phyloP scores from a whole-genome alignment of 805 yeast genomes.

The Ogataea allantospora region DNA sequence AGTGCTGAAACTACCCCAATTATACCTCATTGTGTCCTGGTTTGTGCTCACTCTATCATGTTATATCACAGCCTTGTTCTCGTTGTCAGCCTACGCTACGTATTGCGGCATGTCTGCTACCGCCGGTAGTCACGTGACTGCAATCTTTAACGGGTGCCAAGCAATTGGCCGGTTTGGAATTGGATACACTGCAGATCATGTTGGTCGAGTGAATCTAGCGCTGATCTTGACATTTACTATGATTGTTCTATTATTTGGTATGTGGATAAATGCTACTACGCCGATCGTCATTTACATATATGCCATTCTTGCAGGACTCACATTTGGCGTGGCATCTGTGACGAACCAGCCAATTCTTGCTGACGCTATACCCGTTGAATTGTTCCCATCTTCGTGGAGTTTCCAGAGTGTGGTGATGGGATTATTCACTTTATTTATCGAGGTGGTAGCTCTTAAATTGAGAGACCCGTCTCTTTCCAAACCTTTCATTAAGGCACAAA shows the following conservation, averaged over 20 bases:
- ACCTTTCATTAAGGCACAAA: slow-evolving; percentile 60
- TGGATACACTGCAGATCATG: slow-evolving; percentile 44
- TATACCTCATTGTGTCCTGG: slow-evolving; percentile 24
- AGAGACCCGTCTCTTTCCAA: slow-evolving; percentile 15
- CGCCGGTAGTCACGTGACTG: slow-evolving; percentile 47
- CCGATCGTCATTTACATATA: slow-evolving; percentile 35
- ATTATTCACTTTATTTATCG: slow-evolving; percentile 29
- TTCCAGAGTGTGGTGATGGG: slow-evolving; percentile 29
- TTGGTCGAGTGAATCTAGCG: slow-evolving; percentile 48
- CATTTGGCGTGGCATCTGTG: slow-evolving; percentile 43
- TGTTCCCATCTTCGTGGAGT: slow-evolving; percentile 34
- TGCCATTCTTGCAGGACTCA: slow-evolving; percentile 42
- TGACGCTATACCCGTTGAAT: slow-evolving; percentile 27
- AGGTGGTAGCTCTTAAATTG: slow-evolving; percentile 31
- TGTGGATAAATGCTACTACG: slow-evolving; percentile 42
- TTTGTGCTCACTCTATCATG: slow-evolving; percentile 38
- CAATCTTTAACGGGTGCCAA: slow-evolving; percentile 47
- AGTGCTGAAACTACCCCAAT: slow-evolving; percentile 19
- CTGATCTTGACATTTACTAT: slow-evolving; percentile 34
- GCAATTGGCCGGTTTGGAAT: slow-evolving; percentile 49
- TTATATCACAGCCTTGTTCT: slow-evolving; percentile 45
- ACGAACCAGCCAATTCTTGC: slow-evolving; percentile 32
- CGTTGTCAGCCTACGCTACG: slow-evolving; percentile 46
- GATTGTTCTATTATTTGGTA: slow-evolving; percentile 40
- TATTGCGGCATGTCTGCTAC: slow-evolving; percentile 44